Evolutionary conservation across 371 early-diverging fungal species (phyloP), one percentile per base, ranked within the genome.

Genomic region (Batkoa obscura): DNA sequence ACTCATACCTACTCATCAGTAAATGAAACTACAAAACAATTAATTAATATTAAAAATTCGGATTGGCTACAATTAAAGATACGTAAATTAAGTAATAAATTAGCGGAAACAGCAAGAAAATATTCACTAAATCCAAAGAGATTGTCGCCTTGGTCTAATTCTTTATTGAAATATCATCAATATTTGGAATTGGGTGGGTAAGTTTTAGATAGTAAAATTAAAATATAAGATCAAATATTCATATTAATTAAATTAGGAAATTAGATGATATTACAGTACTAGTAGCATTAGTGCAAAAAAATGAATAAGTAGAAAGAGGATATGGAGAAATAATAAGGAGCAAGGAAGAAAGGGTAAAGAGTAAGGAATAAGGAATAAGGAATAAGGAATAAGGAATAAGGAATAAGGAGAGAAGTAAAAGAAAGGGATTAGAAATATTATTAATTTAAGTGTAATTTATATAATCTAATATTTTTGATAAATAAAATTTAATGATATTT

Each of bases 221-320:
- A 23, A 23, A 23, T 23, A 23, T 23, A 23, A 23, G 23, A 23
- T 23, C 23, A 23, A 23, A 23, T 23, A 23, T 23, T 23, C 23
- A 23, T 23, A 23, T 23, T 23, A 23, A 23, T 23, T 23, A 23
- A 23, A 23, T 34, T 64, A 70, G 70, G 4, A 70, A 67, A 62
- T 48, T 67, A 17, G 70, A 70, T 48, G 71, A 71, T 55, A 71
- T 71, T 35, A 71, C 71, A 1, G 66, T 71, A 32, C 61, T 71
- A 42, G 67, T 71, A 30, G 65, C 71, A 0, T 46, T 71, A 34
- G 67, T 71, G 12, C 55, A 43, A 30, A 53, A 53, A 32, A 23
- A 23, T 23, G 23, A 23, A 23, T 23, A 23, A 23, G 23, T 23
- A 23, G 23, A 23, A 23, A 23, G 23, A 23, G n/a, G n/a, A n/a